Evolutionary conservation across 306 rosid species (phyloP).

Genomic region (Castanopsis chinensis): DNA sequence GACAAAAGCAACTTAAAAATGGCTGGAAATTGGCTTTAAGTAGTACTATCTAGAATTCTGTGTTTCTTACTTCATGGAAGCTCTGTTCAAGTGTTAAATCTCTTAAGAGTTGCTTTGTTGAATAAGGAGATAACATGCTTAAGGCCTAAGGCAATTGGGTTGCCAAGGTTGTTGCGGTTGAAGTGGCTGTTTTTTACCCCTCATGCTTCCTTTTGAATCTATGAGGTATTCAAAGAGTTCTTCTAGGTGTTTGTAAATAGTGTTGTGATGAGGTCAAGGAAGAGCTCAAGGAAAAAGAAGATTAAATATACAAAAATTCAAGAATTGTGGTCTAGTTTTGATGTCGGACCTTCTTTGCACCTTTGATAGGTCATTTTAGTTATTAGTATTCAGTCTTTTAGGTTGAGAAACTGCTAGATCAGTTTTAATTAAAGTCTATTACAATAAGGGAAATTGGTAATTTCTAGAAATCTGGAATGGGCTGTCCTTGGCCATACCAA

Average conservation of each 20-base stretch:
- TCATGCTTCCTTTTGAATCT: background rate
- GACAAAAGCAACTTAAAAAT: background rate
- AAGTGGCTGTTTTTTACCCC: background rate
- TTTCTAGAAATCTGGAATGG: no score
- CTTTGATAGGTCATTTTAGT: no score
- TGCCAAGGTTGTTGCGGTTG: background rate
- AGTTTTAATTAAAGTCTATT: no score
- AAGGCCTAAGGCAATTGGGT: background rate
- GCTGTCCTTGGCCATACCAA: no score
- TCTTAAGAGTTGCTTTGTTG: constrained; percentile 1
- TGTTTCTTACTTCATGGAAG: background rate
- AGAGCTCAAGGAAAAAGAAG: no score
- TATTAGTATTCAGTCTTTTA: no score
- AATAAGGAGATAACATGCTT: background rate
- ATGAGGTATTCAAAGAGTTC: background rate
- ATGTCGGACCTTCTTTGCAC: no score
- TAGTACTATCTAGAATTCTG: background rate
- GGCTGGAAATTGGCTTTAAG: background rate
- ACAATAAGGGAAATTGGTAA: no score
- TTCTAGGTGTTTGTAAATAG: background rate
- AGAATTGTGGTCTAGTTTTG: no score
- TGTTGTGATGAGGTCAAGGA: background rate
- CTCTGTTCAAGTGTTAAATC: background rate
- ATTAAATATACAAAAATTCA: no score
- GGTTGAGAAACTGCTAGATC: no score